A percentile compares a stretch with the other conserved stretches of the same genome.
phyloP scores from a whole-genome alignment of 306 rosid species.

The Vicia sativa region DNA sequence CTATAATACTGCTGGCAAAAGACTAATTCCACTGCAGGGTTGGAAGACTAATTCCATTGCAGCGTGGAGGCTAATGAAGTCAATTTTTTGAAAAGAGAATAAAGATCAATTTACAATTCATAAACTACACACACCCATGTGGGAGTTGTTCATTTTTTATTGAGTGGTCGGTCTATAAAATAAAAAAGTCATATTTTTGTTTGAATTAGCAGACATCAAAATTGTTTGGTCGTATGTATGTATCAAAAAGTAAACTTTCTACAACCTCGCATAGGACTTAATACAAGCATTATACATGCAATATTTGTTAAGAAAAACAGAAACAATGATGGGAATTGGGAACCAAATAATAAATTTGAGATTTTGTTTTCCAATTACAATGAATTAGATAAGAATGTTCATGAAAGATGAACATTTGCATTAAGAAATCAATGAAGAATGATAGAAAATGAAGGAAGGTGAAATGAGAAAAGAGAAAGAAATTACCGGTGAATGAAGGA shows the following conservation, averaged over 20 bases:
- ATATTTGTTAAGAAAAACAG: neutral
- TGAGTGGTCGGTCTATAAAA: neutral
- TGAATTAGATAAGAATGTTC: conserved; percentile 3
- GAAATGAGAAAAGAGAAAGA: conserved; percentile 5
- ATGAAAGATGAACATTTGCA: neutral
- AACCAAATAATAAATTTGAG: neutral
- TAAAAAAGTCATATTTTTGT: neutral
- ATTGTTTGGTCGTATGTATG: neutral
- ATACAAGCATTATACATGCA: neutral
- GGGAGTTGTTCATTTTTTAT: no score
- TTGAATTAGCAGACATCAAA: conserved; percentile 14
- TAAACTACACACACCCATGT: neutral
- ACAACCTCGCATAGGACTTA: neutral
- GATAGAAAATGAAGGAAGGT: neutral
- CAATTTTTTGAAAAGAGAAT: neutral
- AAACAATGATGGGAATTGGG: neutral
- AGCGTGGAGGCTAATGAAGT: no score
- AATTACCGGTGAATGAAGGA: conserved; percentile 33
- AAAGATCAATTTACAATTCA: neutral
- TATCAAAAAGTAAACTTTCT: neutral
- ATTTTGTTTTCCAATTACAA: neutral
- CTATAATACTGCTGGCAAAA: neutral
- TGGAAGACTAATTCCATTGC: conserved; percentile 11
- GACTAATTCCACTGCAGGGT: conserved; percentile 1
- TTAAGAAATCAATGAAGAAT: neutral